Base-by-base conservation (phyloP, 1,284 basidiomycete species). In the Hortiboletus rubellus region DNA sequence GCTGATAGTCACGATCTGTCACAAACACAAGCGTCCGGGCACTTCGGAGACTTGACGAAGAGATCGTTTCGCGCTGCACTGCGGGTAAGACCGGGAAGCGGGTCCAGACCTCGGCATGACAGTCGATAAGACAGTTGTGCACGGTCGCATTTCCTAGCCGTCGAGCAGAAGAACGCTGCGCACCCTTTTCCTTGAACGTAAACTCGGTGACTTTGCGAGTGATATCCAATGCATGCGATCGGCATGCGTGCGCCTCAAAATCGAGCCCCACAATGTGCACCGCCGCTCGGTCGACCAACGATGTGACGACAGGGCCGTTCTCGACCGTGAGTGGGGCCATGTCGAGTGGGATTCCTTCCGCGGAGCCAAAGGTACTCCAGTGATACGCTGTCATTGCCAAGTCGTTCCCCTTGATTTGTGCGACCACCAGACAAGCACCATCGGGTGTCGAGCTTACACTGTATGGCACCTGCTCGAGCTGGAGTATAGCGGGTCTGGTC, bases 51-150 rank as follows among this genome's bases (percentile, higher is more conserved):
- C 64, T 60, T 3, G 73, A 74, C 0, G 76, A 72, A 0, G 73
- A 70, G 18, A 80, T 76, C 0, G 78, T 80, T 38, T 78, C 73
- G 5, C 82, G 74, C 43, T 75, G 76, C 36, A 87, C 76, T 0
- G 83, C 82, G 2, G 84, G 74, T 0, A 82, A 62, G 10, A 86
- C 83, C 0, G 85, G 84, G 63, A 83, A 86, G 3, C 83, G 79
- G 4, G 78, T 82, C 84, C 84, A 86, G 44, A 85, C 79, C 18
- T 86, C 84, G 0, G 75, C 64, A 54, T 84, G 79, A 51, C 82
- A 84, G 56, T 85, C 82, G 7, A 86, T 68, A 9, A 86, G 68
- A 46, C 72, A 78, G 52, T 85, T 85, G 60, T 83, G 77, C 5
- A 63, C 57, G 0, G 52, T 46, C 2, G 31, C 52, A 10, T 27